Evolutionary conservation across 2,329 filamentous ascomycete genomes (phyloP).

Genomic region (Botrytis paeoniae): DNA sequence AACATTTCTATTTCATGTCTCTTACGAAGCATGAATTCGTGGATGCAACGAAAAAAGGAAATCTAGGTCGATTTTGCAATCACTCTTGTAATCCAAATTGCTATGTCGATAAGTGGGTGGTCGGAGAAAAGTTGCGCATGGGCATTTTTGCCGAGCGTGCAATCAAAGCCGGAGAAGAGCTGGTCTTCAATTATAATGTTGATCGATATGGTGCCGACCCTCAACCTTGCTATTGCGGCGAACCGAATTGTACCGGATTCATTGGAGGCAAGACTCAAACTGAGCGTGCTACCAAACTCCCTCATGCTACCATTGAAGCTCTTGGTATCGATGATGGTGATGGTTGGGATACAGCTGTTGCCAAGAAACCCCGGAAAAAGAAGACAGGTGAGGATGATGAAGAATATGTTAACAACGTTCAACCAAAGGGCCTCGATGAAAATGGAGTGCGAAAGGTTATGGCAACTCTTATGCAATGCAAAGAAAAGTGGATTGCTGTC

Average conservation of each 20-base stretch:
- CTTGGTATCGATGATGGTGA: slow-evolving; percentile 92
- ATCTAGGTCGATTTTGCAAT: slow-evolving; percentile 95
- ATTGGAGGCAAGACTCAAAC: slow-evolving; percentile 98
- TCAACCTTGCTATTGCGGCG: slow-evolving; percentile 93
- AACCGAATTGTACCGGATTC: slow-evolving; percentile 91
- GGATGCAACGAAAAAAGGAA: slow-evolving; percentile 94
- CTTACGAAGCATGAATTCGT: slow-evolving; percentile 95
- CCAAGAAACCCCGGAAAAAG: slow-evolving; percentile 91
- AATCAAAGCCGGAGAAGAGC: slow-evolving; percentile 84
- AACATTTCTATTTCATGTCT: slow-evolving; percentile 99
- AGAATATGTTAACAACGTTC: slow-evolving; percentile 88
- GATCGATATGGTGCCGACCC: slow-evolving; percentile 96
- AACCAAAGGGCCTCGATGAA: slow-evolving; percentile 75
- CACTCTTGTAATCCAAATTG: slow-evolving; percentile 99
- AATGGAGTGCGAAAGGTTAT: slow-evolving; percentile 89
- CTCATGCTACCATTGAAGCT: slow-evolving; percentile 85
- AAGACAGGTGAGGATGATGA: slow-evolving; percentile 88
- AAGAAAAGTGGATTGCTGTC: slow-evolving; percentile 98
- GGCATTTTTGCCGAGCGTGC: slow-evolving; percentile 90
- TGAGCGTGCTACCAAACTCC: slow-evolving; percentile 87
- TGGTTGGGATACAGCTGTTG: slow-evolving; percentile 84
- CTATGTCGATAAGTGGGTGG: slow-evolving; percentile 99
- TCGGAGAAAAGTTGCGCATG: slow-evolving; percentile 96
- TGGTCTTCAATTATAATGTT: slow-evolving; percentile 99
- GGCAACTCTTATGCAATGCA: slow-evolving; percentile 94